A percentile compares a stretch with the other conserved stretches of the same genome.
These are phyloP conservation scores for Magnaporthiopsis poae DNA, from an alignment of 2,329 filamentous ascomycete genomes.

Conservation along the genomic window DNA sequence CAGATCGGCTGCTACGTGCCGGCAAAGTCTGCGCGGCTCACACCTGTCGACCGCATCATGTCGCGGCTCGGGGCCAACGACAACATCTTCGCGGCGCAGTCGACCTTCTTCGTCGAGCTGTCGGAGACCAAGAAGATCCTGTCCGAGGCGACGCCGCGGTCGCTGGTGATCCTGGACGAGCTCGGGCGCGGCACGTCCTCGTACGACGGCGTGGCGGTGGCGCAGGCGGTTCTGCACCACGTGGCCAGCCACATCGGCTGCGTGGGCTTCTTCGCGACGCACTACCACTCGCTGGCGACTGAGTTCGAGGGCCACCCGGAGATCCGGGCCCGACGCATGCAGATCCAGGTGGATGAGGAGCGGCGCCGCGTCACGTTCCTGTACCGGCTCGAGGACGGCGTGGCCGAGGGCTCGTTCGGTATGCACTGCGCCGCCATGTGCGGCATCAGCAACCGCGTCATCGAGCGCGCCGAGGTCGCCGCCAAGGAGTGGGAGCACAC, in stretches of 20 bases:
- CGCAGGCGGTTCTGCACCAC: conserved; percentile 93
- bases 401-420: conserved; percentile 92
- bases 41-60: conserved; percentile 95
- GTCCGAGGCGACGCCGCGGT: conserved; percentile 83
- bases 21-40: conserved; percentile 69
- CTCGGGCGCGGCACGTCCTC: conserved; percentile 88
- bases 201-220: conserved; percentile 93
- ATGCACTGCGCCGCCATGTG: conserved; percentile 99
- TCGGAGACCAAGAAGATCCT: conserved; percentile 98
- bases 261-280: conserved; percentile 91
- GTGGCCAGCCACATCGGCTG: conserved; percentile 88
- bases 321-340: conserved; percentile 78
- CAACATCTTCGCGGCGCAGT: conserved; percentile 97
- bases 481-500: conserved; percentile 94
- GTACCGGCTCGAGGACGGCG: conserved; percentile 85
- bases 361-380: conserved; percentile 86
- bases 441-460: conserved; percentile 73
- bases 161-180: conserved; percentile 92
- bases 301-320: conserved; percentile 88
- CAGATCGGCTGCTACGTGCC: conserved; percentile 92
- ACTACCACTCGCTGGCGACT: conserved; percentile 86
- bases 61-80: conserved; percentile 93
- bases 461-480: conserved; percentile 77
- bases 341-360: conserved; percentile 80
- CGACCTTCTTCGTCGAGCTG: conserved; percentile 94